phyloP scores from a whole-genome alignment of 768 basidiomycete species.

The Russula sp. region DNA sequence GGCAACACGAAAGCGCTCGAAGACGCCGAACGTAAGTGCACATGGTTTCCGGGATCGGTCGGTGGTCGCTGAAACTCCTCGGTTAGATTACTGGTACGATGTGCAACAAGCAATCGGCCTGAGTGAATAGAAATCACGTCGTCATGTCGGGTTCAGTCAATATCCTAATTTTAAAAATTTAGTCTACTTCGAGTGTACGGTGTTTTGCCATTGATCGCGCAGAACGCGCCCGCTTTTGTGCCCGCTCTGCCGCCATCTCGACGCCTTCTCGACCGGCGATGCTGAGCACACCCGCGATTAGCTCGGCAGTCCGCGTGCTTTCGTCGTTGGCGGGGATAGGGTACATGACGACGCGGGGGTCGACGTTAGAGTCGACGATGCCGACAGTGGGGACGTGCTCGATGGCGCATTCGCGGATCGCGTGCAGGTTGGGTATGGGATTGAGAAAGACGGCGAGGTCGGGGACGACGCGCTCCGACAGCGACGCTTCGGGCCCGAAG shows the following conservation, averaged over 20 bases:
- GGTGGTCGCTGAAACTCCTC: constrained; percentile 23
- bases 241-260: constrained; percentile 37
- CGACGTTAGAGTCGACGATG: constrained; percentile 90
- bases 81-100: constrained; percentile 63
- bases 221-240: constrained; percentile 14
- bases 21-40: constrained; percentile 77
- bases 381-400: constrained; percentile 91
- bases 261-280: constrained; percentile 79
- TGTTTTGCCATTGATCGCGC: constrained; percentile 13
- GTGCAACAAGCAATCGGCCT: constrained; percentile 38
- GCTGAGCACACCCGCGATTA: constrained; percentile 85
- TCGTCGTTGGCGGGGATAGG: constrained; percentile 99
- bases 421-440: constrained; percentile 75
- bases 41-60: not conserved
- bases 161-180: not conserved
- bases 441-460: constrained; percentile 91
- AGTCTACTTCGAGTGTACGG: constrained; percentile 21
- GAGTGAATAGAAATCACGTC: not conserved
- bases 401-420: constrained; percentile 86
- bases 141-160: not conserved
- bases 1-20: constrained; percentile 84
- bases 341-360: constrained; percentile 95
- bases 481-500: constrained; percentile 53
- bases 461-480: constrained; percentile 56
- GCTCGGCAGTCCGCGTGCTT: constrained; percentile 81